Conservation (phyloP, 176 grass and related monocot genomes). For the Sorghum bicolor region Sorghum_bicolor_NCBIv3 NC_012879.2:54227001-54227500, state of each 20-base stretch:
- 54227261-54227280: too few species aligned
- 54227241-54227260: neutral
- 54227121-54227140: slow-evolving; percentile 34
- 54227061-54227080: neutral
- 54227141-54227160: slow-evolving; percentile 14
- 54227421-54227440: neutral
- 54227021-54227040: neutral
- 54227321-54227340: neutral
- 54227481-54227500: slow-evolving; percentile 17
- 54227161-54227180: slow-evolving; percentile 12
- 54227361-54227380: neutral
- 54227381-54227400: slow-evolving; percentile 17
- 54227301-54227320: neutral
- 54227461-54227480: slow-evolving; percentile 9
- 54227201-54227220: neutral
- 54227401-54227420: neutral
- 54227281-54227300: neutral
- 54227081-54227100: slow-evolving; percentile 5
- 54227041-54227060: neutral
- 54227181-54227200: slow-evolving; percentile 26
- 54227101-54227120: slow-evolving; percentile 1
- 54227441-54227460: slow-evolving; percentile 35
- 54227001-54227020: slow-evolving; percentile 16
- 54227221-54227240: slow-evolving; percentile 26
- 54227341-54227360: neutral